Evolutionary conservation across 2,329 filamentous ascomycete species (phyloP), one percentile per base, ranked within the genome.

Genomic region (Botrytis sinoallii): DNA sequence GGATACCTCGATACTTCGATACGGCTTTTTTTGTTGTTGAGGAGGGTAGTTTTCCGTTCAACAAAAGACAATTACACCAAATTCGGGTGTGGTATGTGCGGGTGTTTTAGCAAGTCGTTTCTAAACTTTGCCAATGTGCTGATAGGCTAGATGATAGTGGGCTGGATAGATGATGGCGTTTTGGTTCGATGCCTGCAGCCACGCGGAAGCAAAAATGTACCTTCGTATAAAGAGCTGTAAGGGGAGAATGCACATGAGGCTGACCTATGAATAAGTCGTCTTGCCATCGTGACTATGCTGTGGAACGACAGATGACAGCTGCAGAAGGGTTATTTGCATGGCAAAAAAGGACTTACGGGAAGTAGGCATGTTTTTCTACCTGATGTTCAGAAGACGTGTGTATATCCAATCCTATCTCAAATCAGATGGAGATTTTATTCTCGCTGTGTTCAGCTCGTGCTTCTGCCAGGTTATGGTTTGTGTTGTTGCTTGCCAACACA

Each of bases 201-300:
- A 73, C 64, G 64, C 64, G 71, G 71, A 55, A 73, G 68, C 59
- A 59, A n/a, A 57, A 70, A 71, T 71, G 67, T 73, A 71, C 66
- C 72, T 71, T 73, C 72, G 72, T 73, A 73, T 73, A 65, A 42
- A 52, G 55, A 38, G 44, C 38, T 55, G 66, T 69, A 69, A 69
- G 66, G 48, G 48, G 69, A 63, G 46, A n/a, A 57, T 64, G n/a
- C 25, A 73, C 48, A 73, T 73, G 72, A 73, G 72, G 72, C 72
- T 73, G 72, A 65, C 68, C 59, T 73, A 65, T 70, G 66, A 71
- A 73, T 70, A 73, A 73, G 66, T 61, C 59, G 57, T 59, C 38
- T 66, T 73, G 72, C 72, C 72, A 73, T 73, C 57, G 72, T 73
- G 72, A 73, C 67, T 73, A 64, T 71, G 72, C 40, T 55, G 72